phyloP scores from a whole-genome alignment of 306 rosid species.

The Prunus kanzakura region DNA sequence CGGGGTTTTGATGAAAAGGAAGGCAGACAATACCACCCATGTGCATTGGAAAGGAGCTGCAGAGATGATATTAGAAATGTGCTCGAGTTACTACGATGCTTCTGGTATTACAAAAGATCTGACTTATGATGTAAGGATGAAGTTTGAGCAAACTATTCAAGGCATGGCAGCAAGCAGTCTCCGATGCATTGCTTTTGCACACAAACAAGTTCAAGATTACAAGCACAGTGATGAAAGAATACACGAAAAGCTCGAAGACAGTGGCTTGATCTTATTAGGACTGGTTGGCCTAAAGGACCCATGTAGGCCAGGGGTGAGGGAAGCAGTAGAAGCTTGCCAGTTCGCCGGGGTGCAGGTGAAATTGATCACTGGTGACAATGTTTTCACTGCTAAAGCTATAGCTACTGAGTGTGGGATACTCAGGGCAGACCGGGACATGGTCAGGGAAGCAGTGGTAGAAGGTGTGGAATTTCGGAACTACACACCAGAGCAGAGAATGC shows the following conservation, averaged over 20 bases:
- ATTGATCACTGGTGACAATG: conserved; percentile 34
- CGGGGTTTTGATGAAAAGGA: conserved; percentile 27
- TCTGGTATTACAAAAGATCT: conserved; percentile 19
- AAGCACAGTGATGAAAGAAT: neutral
- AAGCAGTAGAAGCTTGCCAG: conserved; percentile 32
- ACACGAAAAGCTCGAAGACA: conserved; percentile 6
- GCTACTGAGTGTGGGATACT: conserved; percentile 35
- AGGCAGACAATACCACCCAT: conserved; percentile 17
- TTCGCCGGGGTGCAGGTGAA: conserved; percentile 22
- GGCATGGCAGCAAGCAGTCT: conserved; percentile 39
- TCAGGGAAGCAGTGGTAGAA: conserved; percentile 22
- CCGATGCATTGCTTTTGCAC: conserved; percentile 40
- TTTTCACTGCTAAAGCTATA: conserved; percentile 34
- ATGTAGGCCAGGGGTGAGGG: conserved; percentile 22
- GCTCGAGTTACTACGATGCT: conserved; percentile 35
- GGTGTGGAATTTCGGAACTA: conserved; percentile 31
- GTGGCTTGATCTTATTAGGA: conserved; percentile 23
- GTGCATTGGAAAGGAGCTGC: conserved; percentile 51
- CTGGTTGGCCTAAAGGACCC: conserved; percentile 37
- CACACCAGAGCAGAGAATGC: conserved; percentile 29
- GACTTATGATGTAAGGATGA: conserved; percentile 1
- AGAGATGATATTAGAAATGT: conserved; percentile 27
- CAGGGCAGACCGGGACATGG: neutral
- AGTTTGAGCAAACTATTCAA: conserved; percentile 23
- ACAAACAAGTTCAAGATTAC: conserved; percentile 13